These are phyloP conservation scores for Boeremia lycopersici DNA, from an alignment of 2,329 filamentous ascomycete genomes.

Conservation along the genomic window DNA sequence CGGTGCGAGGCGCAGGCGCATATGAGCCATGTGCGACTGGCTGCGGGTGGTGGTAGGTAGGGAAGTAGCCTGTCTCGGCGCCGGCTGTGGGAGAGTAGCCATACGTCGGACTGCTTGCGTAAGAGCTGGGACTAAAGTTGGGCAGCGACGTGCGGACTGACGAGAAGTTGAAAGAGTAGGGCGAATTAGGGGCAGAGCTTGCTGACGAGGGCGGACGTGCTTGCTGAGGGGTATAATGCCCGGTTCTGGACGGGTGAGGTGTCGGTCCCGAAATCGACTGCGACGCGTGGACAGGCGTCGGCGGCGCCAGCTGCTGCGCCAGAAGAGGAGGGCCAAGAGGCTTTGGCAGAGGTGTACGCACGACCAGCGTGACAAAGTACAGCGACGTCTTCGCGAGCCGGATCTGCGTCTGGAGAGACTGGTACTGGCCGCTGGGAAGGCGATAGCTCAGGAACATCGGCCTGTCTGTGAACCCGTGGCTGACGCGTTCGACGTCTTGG, in stretches of 20 bases:
- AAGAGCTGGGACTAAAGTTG: constrained; percentile 42
- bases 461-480: constrained; percentile 51
- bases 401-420: constrained; percentile 44
- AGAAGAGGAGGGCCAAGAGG: constrained; percentile 37
- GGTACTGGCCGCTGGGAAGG: constrained; percentile 39
- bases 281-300: constrained; percentile 31
- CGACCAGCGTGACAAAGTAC: constrained; percentile 54
- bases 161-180: constrained; percentile 42
- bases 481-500: constrained; percentile 52
- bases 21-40: constrained; percentile 38
- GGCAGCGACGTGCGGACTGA: constrained; percentile 44
- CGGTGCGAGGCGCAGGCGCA: constrained; percentile 30
- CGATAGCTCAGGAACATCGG: constrained; percentile 50
- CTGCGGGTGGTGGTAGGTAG: constrained; percentile 38
- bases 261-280: constrained; percentile 39
- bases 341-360: constrained; percentile 35
- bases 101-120: constrained; percentile 42
- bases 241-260: constrained; percentile 24
- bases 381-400: constrained; percentile 51
- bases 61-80: constrained; percentile 42
- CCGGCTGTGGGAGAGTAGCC: constrained; percentile 44
- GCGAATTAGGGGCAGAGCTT: constrained; percentile 43
- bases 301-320: constrained; percentile 43
- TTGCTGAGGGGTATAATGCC: constrained; percentile 37
- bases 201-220: constrained; percentile 39